These are phyloP conservation scores for Globisporangium orthogonon DNA, from an alignment of 352 stramenopile genomes.

Conservation along the genomic window DNA sequence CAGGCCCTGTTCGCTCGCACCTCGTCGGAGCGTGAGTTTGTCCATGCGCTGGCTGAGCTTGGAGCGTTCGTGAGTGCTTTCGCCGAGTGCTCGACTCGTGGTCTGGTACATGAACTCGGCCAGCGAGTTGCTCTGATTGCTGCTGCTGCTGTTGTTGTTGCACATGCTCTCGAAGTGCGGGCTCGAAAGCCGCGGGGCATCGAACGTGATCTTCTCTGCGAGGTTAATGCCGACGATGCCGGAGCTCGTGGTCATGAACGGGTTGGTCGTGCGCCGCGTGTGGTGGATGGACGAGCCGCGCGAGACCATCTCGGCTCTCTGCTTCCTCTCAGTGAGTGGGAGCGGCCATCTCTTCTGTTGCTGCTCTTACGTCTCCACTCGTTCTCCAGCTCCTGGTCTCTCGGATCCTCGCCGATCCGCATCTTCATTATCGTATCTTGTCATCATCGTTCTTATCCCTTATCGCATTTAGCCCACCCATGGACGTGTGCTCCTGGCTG, in stretches of 20 bases:
- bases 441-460: too few relatives aligned
- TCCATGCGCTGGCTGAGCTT: conserved; percentile 76
- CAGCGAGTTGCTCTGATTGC: conserved; percentile 15
- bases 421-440: too few relatives aligned
- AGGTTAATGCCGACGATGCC: conserved; percentile 80
- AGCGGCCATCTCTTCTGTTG: conserved; percentile 5
- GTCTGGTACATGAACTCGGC: conserved; percentile 83
- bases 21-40: conserved; percentile 58
- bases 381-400: too few relatives aligned
- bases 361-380: too few relatives aligned
- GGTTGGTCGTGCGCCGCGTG: conserved; percentile 57
- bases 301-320: conserved; percentile 42
- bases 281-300: conserved; percentile 71
- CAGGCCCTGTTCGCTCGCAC: conserved; percentile 10
- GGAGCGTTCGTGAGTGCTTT: conserved; percentile 36
- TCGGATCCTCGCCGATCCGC: too few relatives aligned
- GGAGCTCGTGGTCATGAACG: conserved; percentile 84
- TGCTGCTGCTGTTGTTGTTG: conserved; percentile 6
- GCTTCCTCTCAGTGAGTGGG: not conserved
- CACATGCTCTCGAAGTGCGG: conserved; percentile 30
- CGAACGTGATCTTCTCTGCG: conserved; percentile 53
- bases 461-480: not conserved
- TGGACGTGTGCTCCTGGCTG: conserved; percentile 16
- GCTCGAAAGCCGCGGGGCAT: conserved; percentile 36
- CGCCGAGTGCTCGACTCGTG: conserved; percentile 44